A percentile compares a stretch with the other conserved stretches of the same genome.
Conservation (phyloP, 83 land plant genomes). For the Picea mariana region DNA sequence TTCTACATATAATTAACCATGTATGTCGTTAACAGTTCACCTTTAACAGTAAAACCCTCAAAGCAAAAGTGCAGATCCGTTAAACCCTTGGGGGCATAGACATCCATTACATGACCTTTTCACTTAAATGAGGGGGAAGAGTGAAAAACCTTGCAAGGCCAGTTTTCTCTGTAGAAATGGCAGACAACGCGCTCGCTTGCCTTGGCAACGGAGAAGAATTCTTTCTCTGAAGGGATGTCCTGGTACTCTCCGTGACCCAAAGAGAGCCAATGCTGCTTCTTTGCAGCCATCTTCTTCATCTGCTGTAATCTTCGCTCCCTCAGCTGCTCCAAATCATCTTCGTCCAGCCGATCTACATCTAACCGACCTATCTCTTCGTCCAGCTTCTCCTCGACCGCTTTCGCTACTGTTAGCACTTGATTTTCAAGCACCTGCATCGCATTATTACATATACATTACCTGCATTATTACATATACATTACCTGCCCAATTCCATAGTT, state of each 20-base stretch:
- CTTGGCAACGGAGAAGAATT: conserved; percentile 82
- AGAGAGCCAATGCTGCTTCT: conserved; percentile 77
- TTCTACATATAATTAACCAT: no score
- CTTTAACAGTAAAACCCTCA: no score
- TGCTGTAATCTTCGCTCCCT: conserved; percentile 84
- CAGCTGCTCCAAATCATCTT: conserved; percentile 86
- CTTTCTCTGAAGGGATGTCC: conserved; percentile 86
- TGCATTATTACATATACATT: background rate
- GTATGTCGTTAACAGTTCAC: no score
- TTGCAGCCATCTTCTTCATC: conserved; percentile 93
- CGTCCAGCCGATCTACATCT: conserved; percentile 81
- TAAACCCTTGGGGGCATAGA: no score
- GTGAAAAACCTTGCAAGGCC: conserved; percentile 93
- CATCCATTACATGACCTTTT: no score
- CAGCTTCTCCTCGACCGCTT: conserved; percentile 89
- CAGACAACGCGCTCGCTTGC: conserved; percentile 94
- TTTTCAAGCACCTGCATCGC: conserved; percentile 74
- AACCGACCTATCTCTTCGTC: conserved; percentile 85
- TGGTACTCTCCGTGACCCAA: conserved; percentile 93
- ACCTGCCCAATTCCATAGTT: background rate
- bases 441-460: no score
- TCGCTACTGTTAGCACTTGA: conserved; percentile 85
- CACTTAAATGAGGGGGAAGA: background rate
- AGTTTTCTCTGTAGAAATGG: conserved; percentile 95
- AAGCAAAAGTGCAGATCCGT: no score